Base-by-base conservation (phyloP, 2,329 filamentous ascomycete species). In the Dichotomopilus funicola region DNA sequence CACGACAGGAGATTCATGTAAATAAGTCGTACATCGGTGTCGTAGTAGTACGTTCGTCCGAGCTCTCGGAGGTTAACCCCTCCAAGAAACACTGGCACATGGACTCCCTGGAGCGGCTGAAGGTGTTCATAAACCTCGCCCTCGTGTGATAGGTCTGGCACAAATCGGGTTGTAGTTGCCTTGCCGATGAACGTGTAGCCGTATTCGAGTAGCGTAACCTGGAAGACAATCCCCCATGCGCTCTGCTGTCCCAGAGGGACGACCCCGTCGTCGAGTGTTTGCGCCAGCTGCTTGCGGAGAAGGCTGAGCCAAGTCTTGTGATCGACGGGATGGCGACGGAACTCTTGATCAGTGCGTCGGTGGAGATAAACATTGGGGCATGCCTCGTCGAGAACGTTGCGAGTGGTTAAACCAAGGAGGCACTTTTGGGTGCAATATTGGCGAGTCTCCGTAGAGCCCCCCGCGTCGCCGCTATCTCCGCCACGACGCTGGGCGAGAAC, bases 171-270 rank as follows among this genome's bases (percentile, higher is more conserved):
- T 2, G 71, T 64, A 1, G 68, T 75, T 27, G 70, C 70, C 61
- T 78, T 78, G 49, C 68, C 64, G 34, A 72, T 64, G 46, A 78
- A 71, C 1, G 69, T 74, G 63, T 77, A 78, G 57, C 72, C 68
- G 58, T 75, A 69, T 2, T 57, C 63, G 31, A 70, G 60, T 41
- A 78, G 65, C 7, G 69, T 72, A 4, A 77, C 62, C 53, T 68
- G 64, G 59, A 78, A 77, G 5, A 76, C 61, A 4, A 68, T 71
- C 12, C 73, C 46, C 8, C 69, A 66, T 0, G 71, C 60, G 5
- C 74, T 70, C 34, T 63, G 55, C n/a, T 63, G 19, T 7, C 62
- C 57, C 0, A 75, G 54, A 8, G 50, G 60, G 1, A 57, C 53
- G 31, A 71, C 66, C 2, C 70, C 67, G 35, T 66, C 53, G 38